Conservation (phyloP, 495 filamentous ascomycete genomes). For the Penicillium diatomitis region DNA sequence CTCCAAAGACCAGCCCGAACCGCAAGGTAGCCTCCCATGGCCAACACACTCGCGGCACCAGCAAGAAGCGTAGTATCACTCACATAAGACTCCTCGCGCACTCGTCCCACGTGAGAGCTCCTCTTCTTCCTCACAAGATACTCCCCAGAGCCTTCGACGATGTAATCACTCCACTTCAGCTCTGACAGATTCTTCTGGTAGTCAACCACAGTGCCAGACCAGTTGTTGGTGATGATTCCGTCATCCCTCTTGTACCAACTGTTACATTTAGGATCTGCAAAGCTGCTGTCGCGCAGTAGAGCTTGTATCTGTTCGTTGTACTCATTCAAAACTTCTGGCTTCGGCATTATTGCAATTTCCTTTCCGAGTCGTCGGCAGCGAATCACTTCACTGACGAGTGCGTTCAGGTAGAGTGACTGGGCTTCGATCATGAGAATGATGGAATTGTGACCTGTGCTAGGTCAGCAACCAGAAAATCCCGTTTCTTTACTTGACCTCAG, state of each 20-base stretch:
- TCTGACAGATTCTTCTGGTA: constrained; percentile 38
- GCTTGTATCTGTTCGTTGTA: constrained; percentile 42
- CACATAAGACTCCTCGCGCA: constrained; percentile 34
- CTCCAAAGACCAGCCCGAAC: constrained; percentile 2
- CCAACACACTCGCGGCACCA: constrained; percentile 22
- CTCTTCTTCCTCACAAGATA: constrained; percentile 22
- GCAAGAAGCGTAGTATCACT: constrained; percentile 23
- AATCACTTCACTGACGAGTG: constrained; percentile 31
- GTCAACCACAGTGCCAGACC: constrained; percentile 40
- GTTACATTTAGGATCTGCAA: constrained; percentile 46
- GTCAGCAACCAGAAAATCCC: neutral
- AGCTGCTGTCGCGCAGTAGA: constrained; percentile 30
- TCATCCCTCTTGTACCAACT: constrained; percentile 48
- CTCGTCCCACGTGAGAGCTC: constrained; percentile 29
- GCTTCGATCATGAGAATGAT: constrained; percentile 55
- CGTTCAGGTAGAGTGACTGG: constrained; percentile 43
- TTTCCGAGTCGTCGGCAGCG: constrained; percentile 26
- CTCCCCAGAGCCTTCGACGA: constrained; percentile 27
- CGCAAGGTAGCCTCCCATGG: constrained; percentile 8
- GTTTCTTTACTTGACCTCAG: neutral
- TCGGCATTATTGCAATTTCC: constrained; percentile 31
- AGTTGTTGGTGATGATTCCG: constrained; percentile 49
- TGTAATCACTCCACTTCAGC: constrained; percentile 42
- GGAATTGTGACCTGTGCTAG: constrained; percentile 36
- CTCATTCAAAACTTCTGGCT: constrained; percentile 18